A percentile compares a stretch with the other conserved stretches of the same genome.
These are phyloP conservation scores for Singerocomus inundabilis DNA, from an alignment of 1,284 basidiomycete genomes.

Conservation along the genomic window DNA sequence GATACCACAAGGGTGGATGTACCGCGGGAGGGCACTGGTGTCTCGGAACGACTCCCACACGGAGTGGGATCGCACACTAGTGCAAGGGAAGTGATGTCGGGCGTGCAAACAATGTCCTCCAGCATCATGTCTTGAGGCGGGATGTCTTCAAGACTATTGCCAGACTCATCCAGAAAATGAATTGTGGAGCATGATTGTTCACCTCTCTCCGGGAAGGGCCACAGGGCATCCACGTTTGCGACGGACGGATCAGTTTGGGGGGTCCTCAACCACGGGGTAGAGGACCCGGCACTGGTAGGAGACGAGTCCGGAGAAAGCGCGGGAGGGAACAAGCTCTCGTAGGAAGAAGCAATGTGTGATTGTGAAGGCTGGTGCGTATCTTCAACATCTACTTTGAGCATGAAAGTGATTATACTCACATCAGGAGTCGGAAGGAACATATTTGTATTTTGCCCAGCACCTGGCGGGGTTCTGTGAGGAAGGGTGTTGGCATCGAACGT, in stretches of 20 bases:
- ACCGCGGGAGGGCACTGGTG: not conserved
- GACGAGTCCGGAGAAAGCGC: conserved; percentile 30
- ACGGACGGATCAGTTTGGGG: conserved; percentile 8
- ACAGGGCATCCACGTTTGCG: not conserved
- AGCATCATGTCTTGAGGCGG: conserved; percentile 11
- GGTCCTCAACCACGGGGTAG: conserved; percentile 23
- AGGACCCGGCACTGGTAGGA: conserved; percentile 26
- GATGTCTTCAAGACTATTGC: conserved; percentile 22
- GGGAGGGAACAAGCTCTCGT: conserved; percentile 10
- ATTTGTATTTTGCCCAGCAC: not conserved
- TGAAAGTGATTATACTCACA: conserved; percentile 12
- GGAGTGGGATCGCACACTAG: not conserved
- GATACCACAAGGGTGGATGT: not conserved
- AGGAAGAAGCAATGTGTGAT: not conserved
- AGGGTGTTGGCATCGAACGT: not conserved
- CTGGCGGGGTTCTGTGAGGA: not conserved
- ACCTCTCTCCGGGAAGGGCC: not conserved
- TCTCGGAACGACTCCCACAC: not conserved
- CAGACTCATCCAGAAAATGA: conserved; percentile 19
- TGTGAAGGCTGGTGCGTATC: conserved; percentile 4
- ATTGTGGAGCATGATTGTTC: not conserved
- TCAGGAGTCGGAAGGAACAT: not conserved
- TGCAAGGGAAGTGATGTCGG: conserved; percentile 1
- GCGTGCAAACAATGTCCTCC: conserved; percentile 24
- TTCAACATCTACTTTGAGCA: not conserved